These are phyloP conservation scores for Bryoglossum gracile DNA, from an alignment of 495 filamentous ascomycete species.

Conservation along the genomic window DNA sequence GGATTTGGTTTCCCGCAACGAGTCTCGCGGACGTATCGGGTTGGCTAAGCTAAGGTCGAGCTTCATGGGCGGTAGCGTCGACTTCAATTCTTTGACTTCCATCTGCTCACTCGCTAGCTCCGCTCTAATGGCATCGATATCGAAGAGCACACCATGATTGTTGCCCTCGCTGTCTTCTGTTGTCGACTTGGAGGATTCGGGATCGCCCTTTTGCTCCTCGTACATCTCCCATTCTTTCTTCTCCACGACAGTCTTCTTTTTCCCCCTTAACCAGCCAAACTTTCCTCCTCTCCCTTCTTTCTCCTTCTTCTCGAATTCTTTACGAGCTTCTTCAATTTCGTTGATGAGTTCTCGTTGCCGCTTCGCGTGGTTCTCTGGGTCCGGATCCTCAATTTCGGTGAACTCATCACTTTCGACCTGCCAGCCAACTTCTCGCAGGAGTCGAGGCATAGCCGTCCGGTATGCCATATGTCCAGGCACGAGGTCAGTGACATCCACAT, in stretches of 20 bases:
- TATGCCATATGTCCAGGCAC: constrained; percentile 98
- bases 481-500: constrained; percentile 76
- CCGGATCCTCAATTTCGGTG: constrained; percentile 92
- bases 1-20: constrained; percentile 57
- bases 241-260: constrained; percentile 57
- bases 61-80: constrained; percentile 84
- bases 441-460: constrained; percentile 78
- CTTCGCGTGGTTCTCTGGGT: constrained; percentile 85
- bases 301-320: constrained; percentile 70
- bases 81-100: constrained; percentile 70
- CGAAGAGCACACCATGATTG: constrained; percentile 70
- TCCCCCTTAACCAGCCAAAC: constrained; percentile 74
- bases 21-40: constrained; percentile 55
- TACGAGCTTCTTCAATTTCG: constrained; percentile 92
- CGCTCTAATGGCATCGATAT: constrained; percentile 87
- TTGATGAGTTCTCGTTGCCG: constrained; percentile 89
- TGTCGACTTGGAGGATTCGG: constrained; percentile 24
- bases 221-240: constrained; percentile 97
- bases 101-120: constrained; percentile 67
- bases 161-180: constrained; percentile 36
- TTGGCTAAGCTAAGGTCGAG: constrained; percentile 48
- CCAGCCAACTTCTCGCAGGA: constrained; percentile 84
- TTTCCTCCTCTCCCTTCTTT: constrained; percentile 43
- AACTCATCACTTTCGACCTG: constrained; percentile 88
- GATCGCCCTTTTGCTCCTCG: constrained; percentile 45